phyloP scores from a whole-genome alignment of 805 yeast genomes.

The Lipomyces mesembrius region DNA sequence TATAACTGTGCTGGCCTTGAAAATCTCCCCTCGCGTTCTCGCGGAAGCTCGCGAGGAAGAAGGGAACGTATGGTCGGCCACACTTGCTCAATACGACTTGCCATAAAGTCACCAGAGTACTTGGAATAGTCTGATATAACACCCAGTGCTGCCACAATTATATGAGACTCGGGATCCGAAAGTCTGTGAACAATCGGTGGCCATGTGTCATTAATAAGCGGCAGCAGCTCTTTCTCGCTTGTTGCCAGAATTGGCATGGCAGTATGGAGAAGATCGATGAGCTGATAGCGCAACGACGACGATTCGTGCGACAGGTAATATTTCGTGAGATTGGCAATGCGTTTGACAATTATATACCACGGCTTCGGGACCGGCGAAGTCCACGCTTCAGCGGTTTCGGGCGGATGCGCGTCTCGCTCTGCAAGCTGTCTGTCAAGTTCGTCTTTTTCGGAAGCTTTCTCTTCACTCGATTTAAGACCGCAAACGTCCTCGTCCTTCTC shows the following conservation, averaged over 20 bases:
- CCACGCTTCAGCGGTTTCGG: conserved; percentile 58
- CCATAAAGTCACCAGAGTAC: conserved; percentile 47
- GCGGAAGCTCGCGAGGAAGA: conserved; percentile 26
- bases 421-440: conserved; percentile 48
- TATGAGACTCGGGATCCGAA: conserved; percentile 44
- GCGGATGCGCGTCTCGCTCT: conserved; percentile 38
- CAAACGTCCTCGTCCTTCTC: conserved; percentile 8
- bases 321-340: conserved; percentile 71
- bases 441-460: conserved; percentile 34
- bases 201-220: conserved; percentile 60
- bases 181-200: conserved; percentile 48
- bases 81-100: conserved; percentile 41
- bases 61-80: conserved; percentile 24
- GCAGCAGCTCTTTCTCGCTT: conserved; percentile 52
- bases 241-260: conserved; percentile 61
- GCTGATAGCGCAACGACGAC: conserved; percentile 56
- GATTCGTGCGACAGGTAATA: conserved; percentile 72
- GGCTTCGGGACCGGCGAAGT: conserved; percentile 64
- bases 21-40: conserved; percentile 33
- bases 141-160: conserved; percentile 43
- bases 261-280: conserved; percentile 55
- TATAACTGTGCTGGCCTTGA: conserved; percentile 27
- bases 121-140: conserved; percentile 42
- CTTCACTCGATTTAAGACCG: conserved; percentile 3
- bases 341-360: conserved; percentile 62